These are phyloP conservation scores for Mesembryanthemum crystallinum DNA, from an alignment of 148 eudicot species.

Conservation along the genomic window DNA sequence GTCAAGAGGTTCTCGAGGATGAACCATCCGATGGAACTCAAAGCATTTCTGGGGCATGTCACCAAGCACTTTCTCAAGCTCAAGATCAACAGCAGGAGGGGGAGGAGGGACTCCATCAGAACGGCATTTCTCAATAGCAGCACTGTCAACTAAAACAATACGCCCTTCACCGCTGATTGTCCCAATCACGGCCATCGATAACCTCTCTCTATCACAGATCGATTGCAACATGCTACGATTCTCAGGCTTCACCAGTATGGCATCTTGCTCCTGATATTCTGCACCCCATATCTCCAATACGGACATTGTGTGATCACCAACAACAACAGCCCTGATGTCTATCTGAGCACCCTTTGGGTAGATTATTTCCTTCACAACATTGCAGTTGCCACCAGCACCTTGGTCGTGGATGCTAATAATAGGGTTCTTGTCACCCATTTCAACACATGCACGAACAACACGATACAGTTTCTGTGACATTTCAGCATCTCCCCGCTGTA, in stretches of 20 bases:
- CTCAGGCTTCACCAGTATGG: slow-evolving; percentile 79
- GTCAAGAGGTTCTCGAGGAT: slow-evolving; percentile 59
- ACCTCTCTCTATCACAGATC: slow-evolving; percentile 68
- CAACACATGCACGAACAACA: slow-evolving; percentile 86
- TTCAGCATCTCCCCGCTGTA: slow-evolving; percentile 95
- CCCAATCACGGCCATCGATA: slow-evolving; percentile 89
- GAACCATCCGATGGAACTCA: slow-evolving; percentile 54
- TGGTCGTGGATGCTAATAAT: slow-evolving; percentile 90
- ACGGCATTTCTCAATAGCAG: slow-evolving; percentile 45
- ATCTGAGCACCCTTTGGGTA: slow-evolving; percentile 86
- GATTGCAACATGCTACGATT: slow-evolving; percentile 60
- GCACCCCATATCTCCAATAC: slow-evolving; percentile 97
- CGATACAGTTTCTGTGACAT: slow-evolving; percentile 94
- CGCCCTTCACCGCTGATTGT: slow-evolving; percentile 71
- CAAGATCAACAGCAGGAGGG: slow-evolving; percentile 89
- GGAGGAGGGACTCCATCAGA: slow-evolving; percentile 58
- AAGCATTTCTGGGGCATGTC: slow-evolving; percentile 93
- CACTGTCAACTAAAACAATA: slow-evolving; percentile 58
- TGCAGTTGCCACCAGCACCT: slow-evolving; percentile 97
- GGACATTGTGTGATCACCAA: slow-evolving; percentile 92
- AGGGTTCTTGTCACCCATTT: slow-evolving; percentile 85
- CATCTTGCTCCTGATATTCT: slow-evolving; percentile 96
- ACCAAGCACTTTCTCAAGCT: slow-evolving; percentile 87
- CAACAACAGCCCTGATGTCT: slow-evolving; percentile 76
- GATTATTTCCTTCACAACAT: slow-evolving; percentile 90